A percentile compares a stretch with the other conserved stretches of the same genome.
Evolutionary conservation across 75 land plant species (phyloP).

Genomic region (Pseudotsuga menziesii): DNA sequence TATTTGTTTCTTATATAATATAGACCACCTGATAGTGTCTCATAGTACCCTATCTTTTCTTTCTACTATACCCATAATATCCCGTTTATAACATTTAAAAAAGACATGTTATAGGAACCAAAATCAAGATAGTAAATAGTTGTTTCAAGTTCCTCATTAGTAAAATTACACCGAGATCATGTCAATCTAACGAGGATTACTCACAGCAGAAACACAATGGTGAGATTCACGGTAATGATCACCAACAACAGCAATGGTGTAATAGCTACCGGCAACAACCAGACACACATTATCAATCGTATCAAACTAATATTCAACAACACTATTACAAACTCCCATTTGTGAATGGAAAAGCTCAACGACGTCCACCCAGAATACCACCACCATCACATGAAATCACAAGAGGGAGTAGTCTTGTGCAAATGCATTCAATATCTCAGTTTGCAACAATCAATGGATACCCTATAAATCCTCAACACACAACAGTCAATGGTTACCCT

Average conservation of each 20-base stretch:
- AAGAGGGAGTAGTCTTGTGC: background rate
- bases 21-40: background rate
- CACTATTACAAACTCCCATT: background rate
- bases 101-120: slow-evolving; percentile 17
- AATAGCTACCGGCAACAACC: background rate
- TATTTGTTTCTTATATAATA: background rate
- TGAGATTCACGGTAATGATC: background rate
- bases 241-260: background rate
- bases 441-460: background rate
- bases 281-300: background rate
- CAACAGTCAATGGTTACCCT: no score
- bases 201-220: no score
- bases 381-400: background rate
- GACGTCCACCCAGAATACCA: background rate
- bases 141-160: background rate
- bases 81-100: background rate
- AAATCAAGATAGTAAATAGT: slow-evolving; percentile 40
- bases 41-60: background rate
- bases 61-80: background rate
- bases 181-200: background rate
- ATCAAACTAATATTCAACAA: background rate
- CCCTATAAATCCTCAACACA: no score
- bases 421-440: background rate
- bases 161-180: background rate
- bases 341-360: background rate